These are phyloP conservation scores for Calocybe cyanea DNA, from an alignment of 768 basidiomycete genomes.

Conservation along the genomic window DNA sequence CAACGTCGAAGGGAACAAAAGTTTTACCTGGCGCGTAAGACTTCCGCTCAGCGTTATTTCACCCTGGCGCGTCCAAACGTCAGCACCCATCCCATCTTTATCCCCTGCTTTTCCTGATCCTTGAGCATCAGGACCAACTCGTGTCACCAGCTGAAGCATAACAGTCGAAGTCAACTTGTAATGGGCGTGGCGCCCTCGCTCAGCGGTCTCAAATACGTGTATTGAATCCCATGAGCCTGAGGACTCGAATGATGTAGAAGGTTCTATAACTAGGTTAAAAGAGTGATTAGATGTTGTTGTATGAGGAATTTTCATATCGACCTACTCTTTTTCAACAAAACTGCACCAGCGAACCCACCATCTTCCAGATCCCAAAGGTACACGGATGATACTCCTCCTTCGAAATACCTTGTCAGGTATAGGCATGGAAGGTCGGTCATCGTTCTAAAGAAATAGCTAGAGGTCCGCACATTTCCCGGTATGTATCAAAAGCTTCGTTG, in stretches of 20 bases:
- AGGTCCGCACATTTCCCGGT: slow-evolving; percentile 81
- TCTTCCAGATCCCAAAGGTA: slow-evolving; percentile 99
- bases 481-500: slow-evolving; percentile 96
- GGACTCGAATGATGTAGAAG: slow-evolving; percentile 52
- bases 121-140: slow-evolving; percentile 33
- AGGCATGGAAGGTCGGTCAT: background rate
- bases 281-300: background rate
- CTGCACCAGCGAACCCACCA: slow-evolving; percentile 94
- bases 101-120: slow-evolving; percentile 24
- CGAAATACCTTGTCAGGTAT: slow-evolving; percentile 69
- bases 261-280: slow-evolving; percentile 56
- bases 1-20: slow-evolving; percentile 1
- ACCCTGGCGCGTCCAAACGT: slow-evolving; percentile 60
- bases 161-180: slow-evolving; percentile 98
- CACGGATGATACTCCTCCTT: slow-evolving; percentile 95
- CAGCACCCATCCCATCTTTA: slow-evolving; percentile 31
- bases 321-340: slow-evolving; percentile 90
- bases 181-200: slow-evolving; percentile 87
- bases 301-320: background rate
- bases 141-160: slow-evolving; percentile 86
- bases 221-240: slow-evolving; percentile 97
- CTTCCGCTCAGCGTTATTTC: slow-evolving; percentile 88
- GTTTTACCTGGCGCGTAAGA: slow-evolving; percentile 91
- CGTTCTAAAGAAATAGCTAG: background rate
- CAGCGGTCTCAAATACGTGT: slow-evolving; percentile 94